Evolutionary conservation across 2,329 filamentous ascomycete genomes (phyloP), one percentile per base, ranked within the genome.

Genomic region (Tympanopsis confertula): DNA sequence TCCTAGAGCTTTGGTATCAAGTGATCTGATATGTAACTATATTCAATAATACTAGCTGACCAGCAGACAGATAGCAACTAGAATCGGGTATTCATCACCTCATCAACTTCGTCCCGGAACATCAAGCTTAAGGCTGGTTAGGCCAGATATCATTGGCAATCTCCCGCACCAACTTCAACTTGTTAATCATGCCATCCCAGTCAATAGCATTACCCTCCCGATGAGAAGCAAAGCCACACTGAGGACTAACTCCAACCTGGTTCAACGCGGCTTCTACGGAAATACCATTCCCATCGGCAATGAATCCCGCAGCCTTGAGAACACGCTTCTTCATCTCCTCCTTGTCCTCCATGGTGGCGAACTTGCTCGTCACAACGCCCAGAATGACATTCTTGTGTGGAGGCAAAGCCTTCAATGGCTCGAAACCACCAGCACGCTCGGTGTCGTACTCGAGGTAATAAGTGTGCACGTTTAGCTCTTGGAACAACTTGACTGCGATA

Each of bases 361-460:
- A 75, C 61, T 74, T 74, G 50, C 60, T 66, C 40, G 56, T 63
- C 68, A 73, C 69, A 33, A 73, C 59, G 20, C 69, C 69, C 20
- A 75, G 55, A 7, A 75, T 68, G 13, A 74, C 69, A 22, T 66
- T 58, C 57, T 75, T 75, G 54, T 66, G 47, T 38, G 60, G 61
- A 3, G 70, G 69, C 36, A 75, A 54, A 50, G 66, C 63, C n/a
- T 69, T 55, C 40, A 75, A 58, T 1, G 70, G 70, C 24, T 56
- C 58, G 53, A 74, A 75, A 50, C 72, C 70, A 13, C 70, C 70
- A 0, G 61, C 66, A 2, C 70, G 61, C 20, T 68, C 69, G 43
- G 73, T 69, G 49, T 75, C 70, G 50, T 70, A 75, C 52, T 75
- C 70, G 46, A 75, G 63, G 56, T 74, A 75, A 54, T 74, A 75